Conservation (phyloP, 148 eudicot genomes). For the Camellia granthamiana region DNA sequence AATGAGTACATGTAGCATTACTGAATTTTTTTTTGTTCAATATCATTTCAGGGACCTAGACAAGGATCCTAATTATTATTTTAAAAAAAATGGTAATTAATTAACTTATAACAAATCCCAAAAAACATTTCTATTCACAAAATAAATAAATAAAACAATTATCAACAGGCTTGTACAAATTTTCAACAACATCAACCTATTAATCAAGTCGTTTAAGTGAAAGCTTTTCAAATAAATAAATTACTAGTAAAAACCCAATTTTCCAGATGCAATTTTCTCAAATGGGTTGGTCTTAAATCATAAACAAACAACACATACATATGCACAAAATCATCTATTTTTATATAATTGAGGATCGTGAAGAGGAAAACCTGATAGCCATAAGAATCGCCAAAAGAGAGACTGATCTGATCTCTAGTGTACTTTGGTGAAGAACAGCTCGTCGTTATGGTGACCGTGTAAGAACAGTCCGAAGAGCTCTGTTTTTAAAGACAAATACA, state of each 20-base stretch:
- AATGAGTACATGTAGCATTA: no score
- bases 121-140: neutral
- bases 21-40: no score
- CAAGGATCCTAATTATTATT: no score
- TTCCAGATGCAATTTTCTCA: neutral
- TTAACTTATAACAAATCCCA: neutral
- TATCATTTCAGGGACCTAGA: no score
- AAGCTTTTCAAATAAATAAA: neutral
- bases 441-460: slow-evolving; percentile 39
- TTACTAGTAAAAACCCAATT: neutral
- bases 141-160: no score
- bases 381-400: slow-evolving; percentile 51
- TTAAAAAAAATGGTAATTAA: neutral
- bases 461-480: slow-evolving; percentile 33
- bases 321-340: neutral
- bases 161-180: neutral
- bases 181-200: neutral
- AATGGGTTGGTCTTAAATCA: neutral
- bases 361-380: slow-evolving; percentile 40
- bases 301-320: neutral
- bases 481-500: neutral
- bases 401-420: slow-evolving; percentile 48
- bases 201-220: neutral
- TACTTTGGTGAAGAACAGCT: slow-evolving; percentile 44
- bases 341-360: neutral